Conservation (phyloP, 495 filamentous ascomycete species). For the Aspergillus leporis region DNA sequence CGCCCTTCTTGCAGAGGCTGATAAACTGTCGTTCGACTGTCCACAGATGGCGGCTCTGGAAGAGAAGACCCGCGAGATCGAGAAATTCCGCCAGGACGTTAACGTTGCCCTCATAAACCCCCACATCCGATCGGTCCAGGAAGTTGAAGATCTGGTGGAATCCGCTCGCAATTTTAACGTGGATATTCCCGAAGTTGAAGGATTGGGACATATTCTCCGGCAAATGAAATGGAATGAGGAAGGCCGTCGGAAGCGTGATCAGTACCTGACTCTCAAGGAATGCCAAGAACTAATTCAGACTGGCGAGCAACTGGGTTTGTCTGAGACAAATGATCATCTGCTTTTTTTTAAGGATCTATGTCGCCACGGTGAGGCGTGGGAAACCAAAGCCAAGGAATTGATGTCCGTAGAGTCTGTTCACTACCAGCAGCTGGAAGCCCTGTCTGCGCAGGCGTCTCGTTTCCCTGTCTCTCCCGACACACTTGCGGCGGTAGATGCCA, state of each 20-base stretch:
- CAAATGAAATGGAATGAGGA: constrained; percentile 89
- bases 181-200: constrained; percentile 89
- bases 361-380: constrained; percentile 80
- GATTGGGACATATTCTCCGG: constrained; percentile 75
- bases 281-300: constrained; percentile 75
- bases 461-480: constrained; percentile 84
- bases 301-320: constrained; percentile 72
- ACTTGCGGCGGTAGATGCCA: constrained; percentile 80
- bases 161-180: constrained; percentile 87
- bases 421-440: constrained; percentile 90
- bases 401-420: constrained; percentile 87
- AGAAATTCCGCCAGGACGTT: constrained; percentile 80
- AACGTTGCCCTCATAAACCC: constrained; percentile 64
- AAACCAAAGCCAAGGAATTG: constrained; percentile 88
- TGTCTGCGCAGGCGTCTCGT: constrained; percentile 72
- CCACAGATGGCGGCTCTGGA: constrained; percentile 85
- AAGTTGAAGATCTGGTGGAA: constrained; percentile 89
- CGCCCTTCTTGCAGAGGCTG: constrained; percentile 79
- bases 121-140: constrained; percentile 59
- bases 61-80: constrained; percentile 85
- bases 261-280: constrained; percentile 69
- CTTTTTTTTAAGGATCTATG: constrained; percentile 72
- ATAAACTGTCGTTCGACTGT: constrained; percentile 91
- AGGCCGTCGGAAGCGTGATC: constrained; percentile 61
- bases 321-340: constrained; percentile 75